Conservation (phyloP, 2,329 filamentous ascomycete species). For the Knoxdaviesia proteae region DNA sequence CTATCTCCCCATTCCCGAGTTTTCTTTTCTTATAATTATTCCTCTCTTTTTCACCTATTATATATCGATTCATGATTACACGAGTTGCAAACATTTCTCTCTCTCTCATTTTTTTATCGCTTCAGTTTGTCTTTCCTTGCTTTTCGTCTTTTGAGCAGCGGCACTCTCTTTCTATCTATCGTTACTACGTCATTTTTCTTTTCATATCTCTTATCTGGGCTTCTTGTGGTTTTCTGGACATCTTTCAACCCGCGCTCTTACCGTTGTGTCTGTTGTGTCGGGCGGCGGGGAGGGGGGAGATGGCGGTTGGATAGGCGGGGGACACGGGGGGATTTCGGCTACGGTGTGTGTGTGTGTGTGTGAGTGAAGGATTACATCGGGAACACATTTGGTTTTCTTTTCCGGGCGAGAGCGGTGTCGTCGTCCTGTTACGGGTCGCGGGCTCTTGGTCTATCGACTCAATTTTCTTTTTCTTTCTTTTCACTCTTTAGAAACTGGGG, state of each 20-base stretch:
- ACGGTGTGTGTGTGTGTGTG: too few species aligned
- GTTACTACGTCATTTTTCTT: background rate
- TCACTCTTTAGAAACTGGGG: too few species aligned
- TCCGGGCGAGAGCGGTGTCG: too few species aligned
- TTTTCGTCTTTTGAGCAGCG: background rate
- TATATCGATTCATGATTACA: background rate
- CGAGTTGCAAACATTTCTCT: background rate
- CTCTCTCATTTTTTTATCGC: background rate
- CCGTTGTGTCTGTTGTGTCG: background rate
- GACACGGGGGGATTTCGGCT: too few species aligned
- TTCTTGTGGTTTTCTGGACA: background rate
- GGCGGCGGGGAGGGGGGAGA: too few species aligned
- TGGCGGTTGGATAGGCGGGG: too few species aligned
- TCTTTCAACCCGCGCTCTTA: background rate
- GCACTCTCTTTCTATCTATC: background rate
- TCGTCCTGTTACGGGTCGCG: too few species aligned
- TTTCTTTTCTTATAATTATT: background rate
- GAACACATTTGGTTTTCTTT: too few species aligned
- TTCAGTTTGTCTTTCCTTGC: background rate
- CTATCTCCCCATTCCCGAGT: background rate
- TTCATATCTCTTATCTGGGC: background rate
- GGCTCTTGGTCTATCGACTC: too few species aligned
- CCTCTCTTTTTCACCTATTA: background rate
- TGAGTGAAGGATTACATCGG: too few species aligned
- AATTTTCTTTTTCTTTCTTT: too few species aligned